Evolutionary conservation across 768 basidiomycete genomes (phyloP).

Genomic region (Podaxis mareebaensis): DNA sequence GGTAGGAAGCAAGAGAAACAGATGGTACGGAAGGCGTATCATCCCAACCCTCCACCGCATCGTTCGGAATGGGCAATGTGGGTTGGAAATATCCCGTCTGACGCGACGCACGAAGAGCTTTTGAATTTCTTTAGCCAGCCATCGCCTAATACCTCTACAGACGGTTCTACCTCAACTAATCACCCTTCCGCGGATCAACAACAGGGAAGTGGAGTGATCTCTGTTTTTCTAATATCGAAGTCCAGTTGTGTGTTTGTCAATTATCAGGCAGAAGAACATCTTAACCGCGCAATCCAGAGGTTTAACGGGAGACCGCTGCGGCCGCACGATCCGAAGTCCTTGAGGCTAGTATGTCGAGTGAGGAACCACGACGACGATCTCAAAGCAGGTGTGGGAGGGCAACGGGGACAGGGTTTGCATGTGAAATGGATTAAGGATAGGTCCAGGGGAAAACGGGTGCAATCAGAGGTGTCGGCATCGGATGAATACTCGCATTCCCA

Average conservation of each 20-base stretch:
- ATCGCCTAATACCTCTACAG: constrained; percentile 15
- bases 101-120: constrained; percentile 82
- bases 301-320: constrained; percentile 78
- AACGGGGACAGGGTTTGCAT: constrained; percentile 86
- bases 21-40: constrained; percentile 54
- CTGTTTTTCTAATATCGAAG: constrained; percentile 92
- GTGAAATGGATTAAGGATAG: constrained; percentile 73
- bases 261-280: constrained; percentile 61
- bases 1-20: constrained; percentile 27
- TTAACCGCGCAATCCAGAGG: constrained; percentile 64
- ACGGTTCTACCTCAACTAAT: constrained; percentile 28
- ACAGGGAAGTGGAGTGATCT: constrained; percentile 59
- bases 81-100: constrained; percentile 89
- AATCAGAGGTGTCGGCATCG: constrained; percentile 22
- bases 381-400: constrained; percentile 88
- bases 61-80: constrained; percentile 96
- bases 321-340: constrained; percentile 69
- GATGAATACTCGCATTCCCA: constrained; percentile 25
- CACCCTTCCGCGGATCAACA: not conserved
- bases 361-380: constrained; percentile 82
- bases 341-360: constrained; percentile 79
- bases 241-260: constrained; percentile 96
- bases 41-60: constrained; percentile 69
- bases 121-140: constrained; percentile 75
- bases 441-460: constrained; percentile 32